Conservation (phyloP, 2,329 filamentous ascomycete species). For the Beauveria bassiana region DNA sequence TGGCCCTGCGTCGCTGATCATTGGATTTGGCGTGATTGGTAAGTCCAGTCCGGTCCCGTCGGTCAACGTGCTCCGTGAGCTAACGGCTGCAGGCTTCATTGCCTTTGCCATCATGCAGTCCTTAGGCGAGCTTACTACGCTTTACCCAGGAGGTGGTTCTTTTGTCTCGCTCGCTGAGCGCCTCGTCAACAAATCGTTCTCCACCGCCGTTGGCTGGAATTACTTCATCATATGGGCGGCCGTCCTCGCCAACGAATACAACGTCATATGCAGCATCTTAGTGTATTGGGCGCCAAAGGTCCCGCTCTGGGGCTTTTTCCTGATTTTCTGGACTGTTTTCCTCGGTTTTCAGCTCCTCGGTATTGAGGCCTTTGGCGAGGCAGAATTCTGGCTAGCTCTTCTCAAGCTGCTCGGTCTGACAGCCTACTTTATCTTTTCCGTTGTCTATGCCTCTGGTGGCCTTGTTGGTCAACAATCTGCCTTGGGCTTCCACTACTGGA, state of each 20-base stretch:
- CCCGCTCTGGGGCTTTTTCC: constrained; percentile 60
- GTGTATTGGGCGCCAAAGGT: constrained; percentile 56
- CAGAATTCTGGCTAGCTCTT: constrained; percentile 71
- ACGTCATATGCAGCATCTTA: constrained; percentile 58
- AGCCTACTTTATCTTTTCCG: constrained; percentile 67
- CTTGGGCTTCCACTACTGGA: constrained; percentile 66
- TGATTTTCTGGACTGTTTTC: constrained; percentile 69
- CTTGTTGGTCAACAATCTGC: constrained; percentile 47
- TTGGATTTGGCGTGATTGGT: constrained; percentile 65
- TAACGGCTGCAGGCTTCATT: constrained; percentile 39
- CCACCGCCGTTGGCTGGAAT: constrained; percentile 62
- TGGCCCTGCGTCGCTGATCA: constrained; percentile 63
- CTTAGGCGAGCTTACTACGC: constrained; percentile 64
- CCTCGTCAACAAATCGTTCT: constrained; percentile 64
- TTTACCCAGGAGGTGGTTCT: constrained; percentile 63
- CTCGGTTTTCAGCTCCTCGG: constrained; percentile 62
- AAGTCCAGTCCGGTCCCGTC: constrained; percentile 9
- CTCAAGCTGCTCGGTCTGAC: constrained; percentile 63
- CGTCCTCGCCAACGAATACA: constrained; percentile 64
- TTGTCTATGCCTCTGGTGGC: constrained; percentile 64
- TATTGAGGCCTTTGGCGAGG: constrained; percentile 68
- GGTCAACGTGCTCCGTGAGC: neutral
- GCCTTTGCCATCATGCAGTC: constrained; percentile 64
- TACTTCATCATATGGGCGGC: constrained; percentile 62
- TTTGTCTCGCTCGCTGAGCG: constrained; percentile 65